Conservation (phyloP, 1,284 basidiomycete genomes). For the Kwoniella shivajii region DNA sequence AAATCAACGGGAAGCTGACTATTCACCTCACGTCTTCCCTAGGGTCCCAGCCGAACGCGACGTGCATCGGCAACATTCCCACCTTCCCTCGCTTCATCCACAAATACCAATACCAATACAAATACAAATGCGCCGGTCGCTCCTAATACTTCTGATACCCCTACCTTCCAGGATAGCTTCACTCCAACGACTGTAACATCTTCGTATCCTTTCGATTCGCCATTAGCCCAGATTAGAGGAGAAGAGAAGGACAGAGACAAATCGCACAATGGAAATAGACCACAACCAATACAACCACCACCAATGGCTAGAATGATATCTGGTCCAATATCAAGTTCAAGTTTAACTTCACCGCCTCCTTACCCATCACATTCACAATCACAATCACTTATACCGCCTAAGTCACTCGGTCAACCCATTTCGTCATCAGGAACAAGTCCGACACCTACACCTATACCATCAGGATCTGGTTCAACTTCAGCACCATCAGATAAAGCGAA, state of each 20-base stretch:
- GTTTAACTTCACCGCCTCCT: neutral
- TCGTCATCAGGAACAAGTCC: neutral
- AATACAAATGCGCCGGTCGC: conserved; percentile 7
- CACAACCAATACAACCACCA: conserved; percentile 16
- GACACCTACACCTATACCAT: neutral
- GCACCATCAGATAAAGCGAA: conserved; percentile 22
- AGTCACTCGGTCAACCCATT: neutral
- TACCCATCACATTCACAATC: neutral
- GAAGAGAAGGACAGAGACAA: conserved; percentile 1
- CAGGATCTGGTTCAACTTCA: conserved; percentile 7
- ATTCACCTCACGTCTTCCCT: too few species aligned
- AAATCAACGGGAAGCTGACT: too few species aligned
- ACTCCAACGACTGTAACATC: conserved; percentile 31
- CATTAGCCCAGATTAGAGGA: conserved; percentile 10
- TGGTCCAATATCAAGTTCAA: conserved; percentile 15
- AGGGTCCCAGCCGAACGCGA: conserved; percentile 23
- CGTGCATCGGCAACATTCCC: conserved; percentile 33
- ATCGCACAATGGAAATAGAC: conserved; percentile 2
- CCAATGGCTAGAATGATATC: conserved; percentile 24
- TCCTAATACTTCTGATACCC: conserved; percentile 33
- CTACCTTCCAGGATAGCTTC: conserved; percentile 39
- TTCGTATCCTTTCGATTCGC: conserved; percentile 40
- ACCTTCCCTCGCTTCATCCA: conserved; percentile 34
- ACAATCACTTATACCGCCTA: conserved; percentile 2
- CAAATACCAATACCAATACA: conserved; percentile 11